Percentiles rank a stretch among this genome's conserved stretches.
Conservation (phyloP, 768 basidiomycete genomes). For the Termitomyces sp. region DNA sequence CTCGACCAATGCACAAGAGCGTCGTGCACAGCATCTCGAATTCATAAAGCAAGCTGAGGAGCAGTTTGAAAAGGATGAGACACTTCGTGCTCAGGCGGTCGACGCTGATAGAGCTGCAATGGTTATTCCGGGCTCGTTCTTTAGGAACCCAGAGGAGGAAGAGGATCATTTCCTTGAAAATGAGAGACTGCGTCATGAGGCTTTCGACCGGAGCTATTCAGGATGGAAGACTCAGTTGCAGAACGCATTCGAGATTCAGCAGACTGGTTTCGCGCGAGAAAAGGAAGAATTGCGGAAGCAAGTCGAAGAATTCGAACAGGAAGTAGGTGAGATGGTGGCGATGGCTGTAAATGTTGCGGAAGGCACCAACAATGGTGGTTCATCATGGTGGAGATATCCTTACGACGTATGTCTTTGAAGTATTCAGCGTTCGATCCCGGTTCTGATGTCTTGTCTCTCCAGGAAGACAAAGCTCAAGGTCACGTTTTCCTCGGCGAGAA, state of each 20-base stretch:
- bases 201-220: not conserved
- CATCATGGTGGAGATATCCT: not conserved
- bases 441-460: not conserved
- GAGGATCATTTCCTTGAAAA: not conserved
- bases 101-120: not conserved
- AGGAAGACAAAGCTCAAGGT: not conserved
- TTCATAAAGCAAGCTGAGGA: not conserved
- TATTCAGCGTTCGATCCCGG: not conserved
- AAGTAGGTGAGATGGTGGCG: not conserved
- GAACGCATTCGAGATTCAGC: not conserved
- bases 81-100: not conserved
- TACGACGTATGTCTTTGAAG: not conserved
- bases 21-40: not conserved
- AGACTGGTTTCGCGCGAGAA: not conserved
- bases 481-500: not conserved
- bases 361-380: not conserved
- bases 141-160: not conserved
- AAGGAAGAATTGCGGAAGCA: not conserved
- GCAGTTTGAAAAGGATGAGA: not conserved
- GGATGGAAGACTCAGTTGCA: not conserved
- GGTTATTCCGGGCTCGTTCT: not conserved
- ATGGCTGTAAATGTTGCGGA: not conserved
- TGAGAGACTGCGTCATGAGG: not conserved
- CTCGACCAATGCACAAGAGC: not conserved
- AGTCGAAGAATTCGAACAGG: not conserved